Evolutionary conservation across 1,284 basidiomycete genomes (phyloP).

Genomic region (Ceratobasidium papillatum): DNA sequence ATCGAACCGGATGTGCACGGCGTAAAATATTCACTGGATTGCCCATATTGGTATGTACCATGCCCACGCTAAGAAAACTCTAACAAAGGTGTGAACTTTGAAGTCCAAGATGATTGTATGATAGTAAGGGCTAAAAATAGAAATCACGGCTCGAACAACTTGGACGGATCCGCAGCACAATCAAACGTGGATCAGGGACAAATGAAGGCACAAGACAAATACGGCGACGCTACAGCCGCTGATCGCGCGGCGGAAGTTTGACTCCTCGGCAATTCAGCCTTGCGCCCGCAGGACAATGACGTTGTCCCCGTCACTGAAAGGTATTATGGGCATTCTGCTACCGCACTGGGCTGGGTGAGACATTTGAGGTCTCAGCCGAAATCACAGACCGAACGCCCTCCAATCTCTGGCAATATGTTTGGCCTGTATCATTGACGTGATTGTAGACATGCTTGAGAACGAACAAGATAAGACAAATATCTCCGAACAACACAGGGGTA

Average conservation of each 20-base stretch:
- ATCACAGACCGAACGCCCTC: too few species aligned
- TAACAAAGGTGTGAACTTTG: constrained; percentile 46
- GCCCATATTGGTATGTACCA: constrained; percentile 65
- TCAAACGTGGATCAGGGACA: neutral
- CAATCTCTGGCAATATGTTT: too few species aligned
- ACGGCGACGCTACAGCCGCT: neutral
- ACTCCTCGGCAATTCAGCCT: neutral
- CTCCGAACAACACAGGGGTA: neutral
- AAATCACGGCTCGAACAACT: too few species aligned
- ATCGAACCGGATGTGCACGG: neutral
- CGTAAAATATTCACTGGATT: constrained; percentile 63
- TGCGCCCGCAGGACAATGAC: neutral
- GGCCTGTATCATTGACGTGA: neutral
- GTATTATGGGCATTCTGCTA: neutral
- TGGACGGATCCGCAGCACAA: neutral
- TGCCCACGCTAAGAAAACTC: constrained; percentile 64
- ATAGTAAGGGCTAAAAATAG: neutral
- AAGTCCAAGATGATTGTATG: neutral
- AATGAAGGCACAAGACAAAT: constrained; percentile 17
- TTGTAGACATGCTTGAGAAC: too few species aligned
- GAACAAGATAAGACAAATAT: constrained; percentile 39
- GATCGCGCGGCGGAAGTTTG: neutral
- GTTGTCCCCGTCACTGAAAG: neutral
- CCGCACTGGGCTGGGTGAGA: too few species aligned
- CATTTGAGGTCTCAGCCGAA: too few species aligned